Evolutionary conservation across 768 basidiomycete species (phyloP), one percentile per base, ranked within the genome.

Genomic region (Termitomyces sp.): DNA sequence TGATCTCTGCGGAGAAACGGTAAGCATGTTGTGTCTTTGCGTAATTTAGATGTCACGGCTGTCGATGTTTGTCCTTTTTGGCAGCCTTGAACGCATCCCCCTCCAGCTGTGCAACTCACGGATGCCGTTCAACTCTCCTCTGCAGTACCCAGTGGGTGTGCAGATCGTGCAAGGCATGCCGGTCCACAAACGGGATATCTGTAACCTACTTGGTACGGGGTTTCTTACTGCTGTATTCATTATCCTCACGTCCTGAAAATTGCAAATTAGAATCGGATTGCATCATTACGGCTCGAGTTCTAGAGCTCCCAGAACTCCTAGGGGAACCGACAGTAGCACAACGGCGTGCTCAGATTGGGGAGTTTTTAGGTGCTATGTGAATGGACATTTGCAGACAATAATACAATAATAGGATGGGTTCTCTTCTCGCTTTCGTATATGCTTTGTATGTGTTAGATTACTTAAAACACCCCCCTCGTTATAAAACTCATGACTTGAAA

Each of bases 71-170:
- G 18, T 41, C 9, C 2, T 50, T 16, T 4, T 3, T 41, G 40
- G n/a, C 22, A 55, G 54, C 33, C 44, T 55, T 10, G 24, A 45
- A 33, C 54, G 44, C 35, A 24, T 55, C 2, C 54, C 54, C 41
- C 32, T 55, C 16, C 54, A 46, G 9, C 33, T 55, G 6, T 26
- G 18, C 24, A 55, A 55, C 10, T 45, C 54, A 13, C 28, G 54
- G 26, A 55, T 55, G 30, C 44, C 54, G n/a, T 55, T 32, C 16
- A 55, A 46, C 33, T 46, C 43, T 46, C 54, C 54, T 26, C 44
- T 55, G 22, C 54, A 46, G 24, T 55, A 55, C 33, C 54, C 54
- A 7, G 2, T 33, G 8, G 54, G 32, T 16, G 14, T 36, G 3
- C n/a, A 18, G 18, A n/a, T 48, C 1, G 28, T 44, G 3, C 16